Percentiles rank a stretch among this genome's conserved stretches.
Conservation (phyloP, 176 grass and related monocot species). For the Aegilops umbellulata region DNA sequence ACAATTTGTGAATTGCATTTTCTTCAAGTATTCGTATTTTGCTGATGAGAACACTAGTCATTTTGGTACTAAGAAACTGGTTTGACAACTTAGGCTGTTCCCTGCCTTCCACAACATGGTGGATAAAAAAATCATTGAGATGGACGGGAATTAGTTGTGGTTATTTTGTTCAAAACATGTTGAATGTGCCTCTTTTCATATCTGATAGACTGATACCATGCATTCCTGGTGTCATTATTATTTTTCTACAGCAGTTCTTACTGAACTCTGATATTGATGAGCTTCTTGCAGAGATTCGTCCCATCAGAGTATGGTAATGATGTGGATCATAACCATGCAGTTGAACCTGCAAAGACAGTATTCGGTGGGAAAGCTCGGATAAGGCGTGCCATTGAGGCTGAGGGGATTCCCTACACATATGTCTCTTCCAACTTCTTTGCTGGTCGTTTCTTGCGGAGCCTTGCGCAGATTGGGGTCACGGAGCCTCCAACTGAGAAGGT, state of each 20-base stretch:
- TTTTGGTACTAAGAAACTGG: not conserved
- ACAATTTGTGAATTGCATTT: not conserved
- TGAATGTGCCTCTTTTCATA: not conserved
- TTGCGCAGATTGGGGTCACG: conserved; percentile 20
- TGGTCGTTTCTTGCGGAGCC: conserved; percentile 26
- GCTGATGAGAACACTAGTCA: not conserved
- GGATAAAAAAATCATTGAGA: not conserved
- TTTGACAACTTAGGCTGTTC: not conserved
- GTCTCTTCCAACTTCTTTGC: conserved; percentile 47
- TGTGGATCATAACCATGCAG: conserved; percentile 29
- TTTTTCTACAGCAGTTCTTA: not conserved
- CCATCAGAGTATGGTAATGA: conserved; percentile 51
- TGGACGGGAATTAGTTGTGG: not conserved
- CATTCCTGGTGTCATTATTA: not conserved
- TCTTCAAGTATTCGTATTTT: not conserved
- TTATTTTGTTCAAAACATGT: not conserved
- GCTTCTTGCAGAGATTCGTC: conserved; percentile 34
- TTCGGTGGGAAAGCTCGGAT: conserved; percentile 23
- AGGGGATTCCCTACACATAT: conserved; percentile 42
- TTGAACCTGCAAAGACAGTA: conserved; percentile 35
- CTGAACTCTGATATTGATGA: not conserved
- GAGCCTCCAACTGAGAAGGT: conserved; percentile 42
- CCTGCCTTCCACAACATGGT: not conserved
- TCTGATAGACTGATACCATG: not conserved
- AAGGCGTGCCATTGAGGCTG: conserved; percentile 38